Evolutionary conservation across 2,329 filamentous ascomycete genomes (phyloP), one percentile per base, ranked within the genome.

Genomic region (Ophiocordyceps unilateralis): DNA sequence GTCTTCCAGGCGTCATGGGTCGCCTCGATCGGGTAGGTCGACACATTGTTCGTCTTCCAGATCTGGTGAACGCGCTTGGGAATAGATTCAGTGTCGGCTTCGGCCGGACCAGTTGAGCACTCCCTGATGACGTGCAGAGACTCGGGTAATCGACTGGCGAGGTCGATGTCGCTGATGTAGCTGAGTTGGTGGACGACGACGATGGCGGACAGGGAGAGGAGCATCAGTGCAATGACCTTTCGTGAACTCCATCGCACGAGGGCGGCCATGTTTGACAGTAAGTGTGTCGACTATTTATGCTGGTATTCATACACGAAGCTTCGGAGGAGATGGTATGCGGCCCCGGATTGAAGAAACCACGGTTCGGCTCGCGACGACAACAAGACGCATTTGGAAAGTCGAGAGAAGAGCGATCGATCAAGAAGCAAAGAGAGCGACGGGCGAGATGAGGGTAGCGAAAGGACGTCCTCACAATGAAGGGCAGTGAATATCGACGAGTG

Each of bases 51-150:
- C 9, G 46, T 46, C 9, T 53, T 54, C 52, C 52, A 54, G 26
- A 52, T 49, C 36, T 54, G 52, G 26, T 54, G 52, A 2, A 52
- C 4, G 44, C 40, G 14, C 49, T 52, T n/a, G 51, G 49, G 32
- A 43, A 45, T 21, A 1, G 2, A 1, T 8, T 5, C 2, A 9
- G 17, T 5, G 3, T n/a, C 26, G 11, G 20, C 5, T 12, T 17
- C 2, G 17, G 28, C 11, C 17, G 15, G 24, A 40, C 21, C 4
- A 40, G 12, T 24, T 40, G 32, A 34, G 32, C 32, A 34, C 6
- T 34, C 15, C 5, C 22, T 17, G 24, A 37, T 22, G 42, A 37
- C 38, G 22, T 17, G 5, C 20, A 41, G 17, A 36, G 17, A 4
- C 3, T 34, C 32, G 15, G 32, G 32, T n/a, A 34, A 17, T 8